Evolutionary conservation across 495 filamentous ascomycete species (phyloP).

Genomic region (Xylaria bambusicola): DNA sequence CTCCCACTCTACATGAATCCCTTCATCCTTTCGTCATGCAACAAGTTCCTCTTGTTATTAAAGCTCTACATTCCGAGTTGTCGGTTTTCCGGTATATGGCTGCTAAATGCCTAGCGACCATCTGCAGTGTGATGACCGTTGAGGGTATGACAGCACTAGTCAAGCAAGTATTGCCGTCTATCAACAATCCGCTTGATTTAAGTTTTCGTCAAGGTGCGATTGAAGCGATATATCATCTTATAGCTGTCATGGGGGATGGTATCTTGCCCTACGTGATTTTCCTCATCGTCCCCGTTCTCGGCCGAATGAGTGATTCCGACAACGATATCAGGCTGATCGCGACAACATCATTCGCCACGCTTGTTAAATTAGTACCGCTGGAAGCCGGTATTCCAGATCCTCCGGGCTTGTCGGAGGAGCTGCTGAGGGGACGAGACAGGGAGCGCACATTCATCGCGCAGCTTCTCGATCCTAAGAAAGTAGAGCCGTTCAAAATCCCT

Average conservation of each 20-base stretch:
- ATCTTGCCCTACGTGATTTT: constrained; percentile 99
- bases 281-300: constrained; percentile 95
- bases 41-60: constrained; percentile 83
- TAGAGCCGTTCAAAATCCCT: constrained; percentile 89
- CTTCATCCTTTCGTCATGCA: constrained; percentile 76
- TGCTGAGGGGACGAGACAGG: constrained; percentile 85
- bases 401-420: constrained; percentile 82
- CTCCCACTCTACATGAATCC: constrained; percentile 74
- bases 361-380: constrained; percentile 98
- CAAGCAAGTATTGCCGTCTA: constrained; percentile 85
- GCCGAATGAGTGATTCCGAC: constrained; percentile 98
- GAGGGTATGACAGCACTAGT: constrained; percentile 95
- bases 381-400: constrained; percentile 98
- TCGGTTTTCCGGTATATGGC: constrained; percentile 95
- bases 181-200: constrained; percentile 84
- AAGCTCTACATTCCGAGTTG: constrained; percentile 79
- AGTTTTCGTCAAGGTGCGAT: constrained; percentile 88
- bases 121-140: constrained; percentile 93
- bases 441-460: constrained; percentile 96
- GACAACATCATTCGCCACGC: constrained; percentile 93
- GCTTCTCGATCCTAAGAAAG: constrained; percentile 92
- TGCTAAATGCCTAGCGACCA: constrained; percentile 94
- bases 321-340: constrained; percentile 92
- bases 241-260: constrained; percentile 95
- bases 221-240: constrained; percentile 91